Base-by-base conservation (phyloP, 306 rosid genomes). In the Corylus avellana region DNA sequence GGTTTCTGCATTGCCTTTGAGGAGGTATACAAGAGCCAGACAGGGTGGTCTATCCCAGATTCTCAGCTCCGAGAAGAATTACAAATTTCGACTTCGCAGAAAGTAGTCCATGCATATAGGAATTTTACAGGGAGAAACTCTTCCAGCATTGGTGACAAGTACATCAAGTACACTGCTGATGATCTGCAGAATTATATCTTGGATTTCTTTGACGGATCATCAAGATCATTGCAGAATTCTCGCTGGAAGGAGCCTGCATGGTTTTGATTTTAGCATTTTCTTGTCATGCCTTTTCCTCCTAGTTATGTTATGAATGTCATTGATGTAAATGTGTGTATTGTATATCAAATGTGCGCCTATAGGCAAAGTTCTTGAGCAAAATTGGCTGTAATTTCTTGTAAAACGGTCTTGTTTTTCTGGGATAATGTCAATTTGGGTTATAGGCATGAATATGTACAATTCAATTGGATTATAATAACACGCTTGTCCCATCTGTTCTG, bases 1-100 rank as follows among this genome's bases (percentile, higher is more conserved):
- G 44, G 75, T 32, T 92, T 92, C 78, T 58, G 53, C 75, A 42
- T 16, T 77, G 87, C 88, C 37, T 92, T 92, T 63, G 86, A 84
- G 82, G 93, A 87, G 82, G 80, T 90, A 1, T 90, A 90, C 77
- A 83, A 78, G 84, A 86, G 7, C n/a, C 97, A 90, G 72, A 90
- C 97, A n/a, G 90, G 90, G 25, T 92, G 97, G 93, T 64, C 0
- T 13, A 51, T 90, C 32, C 78, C 86, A 1, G 88, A 90, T 70
- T 35, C 50, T 66, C 70, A 71, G 61, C 95, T 92, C 46, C 79
- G 92, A 10, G 91, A 87, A 66, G 93, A 88, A 12, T 63, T 92
- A 10, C 93, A 84, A 48, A 90, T 92, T 57, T 85, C 80, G 7
- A 80, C 86, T 54, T 86, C 95, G 35, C 91, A 83, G 73, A 86